Base-by-base conservation (phyloP, 441 rosid species). In the Populus hybrid region DNA sequence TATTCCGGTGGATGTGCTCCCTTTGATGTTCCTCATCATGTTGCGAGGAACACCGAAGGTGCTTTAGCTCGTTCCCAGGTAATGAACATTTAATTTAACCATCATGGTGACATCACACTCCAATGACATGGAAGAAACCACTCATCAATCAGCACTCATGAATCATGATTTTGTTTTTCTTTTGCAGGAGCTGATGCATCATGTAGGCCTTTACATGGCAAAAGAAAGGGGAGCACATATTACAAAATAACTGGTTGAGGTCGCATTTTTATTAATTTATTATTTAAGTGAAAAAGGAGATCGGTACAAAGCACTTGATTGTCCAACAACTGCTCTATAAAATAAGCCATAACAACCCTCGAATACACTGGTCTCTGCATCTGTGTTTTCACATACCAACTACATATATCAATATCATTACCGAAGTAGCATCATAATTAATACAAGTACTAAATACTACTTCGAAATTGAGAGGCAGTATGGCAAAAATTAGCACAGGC, bases 21-120 rank as follows among this genome's bases (percentile, higher is more conserved):
- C 72, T 90, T 78, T 71, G 90, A 92, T 79, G 84, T 90, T 70
- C 97, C 95, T 3, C 77, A 79, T 73, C 86, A 83, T 18, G 69
- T 81, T 30, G 87, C 89, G 18, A 80, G 78, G 71, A 82, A 66
- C 79, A 84, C 78, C 63, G 83, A 87, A 78, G 87, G 86, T 68
- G 86, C 92, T 67, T 76, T 85, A 79, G 83, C 93, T 46, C 97
- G 90, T 80, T 94, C 97, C 21, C 98, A 94, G 96, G 94, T 91
- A 86, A 73, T 81, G 20, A 10, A 26, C 21, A 24, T 36, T 11
- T 40, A 10, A 2, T 59, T 32, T 18, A 35, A 76, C 12, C 24
- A 24, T 26, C 16, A 4, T 28, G 5, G 16, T 8, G 10, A 1
- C 50, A 40, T 2, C 30, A 28, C 50, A 36, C 59, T 50, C 59